These are phyloP conservation scores for Coemansia sp. DNA, from an alignment of 192 early-diverging fungal genomes.

Conservation along the genomic window DNA sequence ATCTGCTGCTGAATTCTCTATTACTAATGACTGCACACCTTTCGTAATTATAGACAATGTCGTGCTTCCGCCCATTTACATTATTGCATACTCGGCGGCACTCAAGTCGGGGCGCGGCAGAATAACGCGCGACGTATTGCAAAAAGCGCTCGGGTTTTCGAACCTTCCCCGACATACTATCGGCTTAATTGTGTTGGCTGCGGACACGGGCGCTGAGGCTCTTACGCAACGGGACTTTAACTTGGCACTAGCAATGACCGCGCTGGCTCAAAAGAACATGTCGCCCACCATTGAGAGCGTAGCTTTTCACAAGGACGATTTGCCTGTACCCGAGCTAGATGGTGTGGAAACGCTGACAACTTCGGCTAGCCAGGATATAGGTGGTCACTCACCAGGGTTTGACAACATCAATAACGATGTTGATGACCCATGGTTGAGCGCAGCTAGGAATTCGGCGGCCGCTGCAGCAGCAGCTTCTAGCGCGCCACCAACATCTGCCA, in stretches of 20 bases:
- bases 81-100: constrained; percentile 35
- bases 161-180: constrained; percentile 40
- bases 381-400: constrained; percentile 16
- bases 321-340: constrained; percentile 61
- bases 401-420: constrained; percentile 20
- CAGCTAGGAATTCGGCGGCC: constrained; percentile 13
- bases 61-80: constrained; percentile 46
- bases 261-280: constrained; percentile 80
- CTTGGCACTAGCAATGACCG: constrained; percentile 67
- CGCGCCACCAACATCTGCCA: constrained; percentile 19
- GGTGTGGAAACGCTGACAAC: constrained; percentile 56
- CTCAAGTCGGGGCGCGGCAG: constrained; percentile 38
- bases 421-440: constrained; percentile 61
- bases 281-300: constrained; percentile 67
- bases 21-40: not conserved
- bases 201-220: constrained; percentile 26
- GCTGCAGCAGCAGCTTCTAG: not conserved
- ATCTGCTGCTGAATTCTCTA: not conserved
- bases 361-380: not conserved
- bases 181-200: constrained; percentile 39
- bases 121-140: constrained; percentile 48
- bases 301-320: constrained; percentile 63
- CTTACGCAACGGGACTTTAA: constrained; percentile 66
- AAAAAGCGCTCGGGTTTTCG: constrained; percentile 25
- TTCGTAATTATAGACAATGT: constrained; percentile 33